Percentiles rank a stretch among this genome's conserved stretches.
Evolutionary conservation across 805 yeast species (phyloP).

Genomic region (Lipomyces orientalis): DNA sequence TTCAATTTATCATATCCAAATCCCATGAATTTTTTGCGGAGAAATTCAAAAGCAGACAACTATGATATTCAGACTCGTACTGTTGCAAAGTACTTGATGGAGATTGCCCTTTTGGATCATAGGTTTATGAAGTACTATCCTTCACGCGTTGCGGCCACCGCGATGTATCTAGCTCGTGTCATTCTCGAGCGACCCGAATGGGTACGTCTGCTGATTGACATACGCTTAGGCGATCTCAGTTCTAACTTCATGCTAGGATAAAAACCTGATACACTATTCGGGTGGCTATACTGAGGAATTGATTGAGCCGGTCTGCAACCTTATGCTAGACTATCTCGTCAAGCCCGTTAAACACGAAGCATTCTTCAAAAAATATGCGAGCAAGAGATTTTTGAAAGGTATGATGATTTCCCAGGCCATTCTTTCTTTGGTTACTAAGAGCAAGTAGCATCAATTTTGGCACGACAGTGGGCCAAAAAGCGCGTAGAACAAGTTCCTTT

Average conservation of each 20-base stretch:
- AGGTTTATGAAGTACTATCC: slow-evolving; percentile 86
- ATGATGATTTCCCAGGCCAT: neutral
- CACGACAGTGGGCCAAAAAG: slow-evolving; percentile 47
- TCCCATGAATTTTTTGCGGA: slow-evolving; percentile 92
- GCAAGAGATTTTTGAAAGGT: slow-evolving; percentile 79
- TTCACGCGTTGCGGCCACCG: slow-evolving; percentile 95
- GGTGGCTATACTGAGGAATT: slow-evolving; percentile 85
- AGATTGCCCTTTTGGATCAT: slow-evolving; percentile 88
- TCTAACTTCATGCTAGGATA: slow-evolving; percentile 62
- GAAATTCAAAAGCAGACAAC: slow-evolving; percentile 95
- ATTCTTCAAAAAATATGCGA: slow-evolving; percentile 90
- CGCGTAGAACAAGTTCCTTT: slow-evolving; percentile 23
- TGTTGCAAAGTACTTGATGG: slow-evolving; percentile 88
- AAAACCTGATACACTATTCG: slow-evolving; percentile 84
- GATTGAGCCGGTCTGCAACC: slow-evolving; percentile 70
- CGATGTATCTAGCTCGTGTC: slow-evolving; percentile 81
- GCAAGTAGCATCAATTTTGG: slow-evolving; percentile 44
- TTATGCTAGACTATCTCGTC: slow-evolving; percentile 69
- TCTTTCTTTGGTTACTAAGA: slow-evolving; percentile 41
- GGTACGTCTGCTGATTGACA: slow-evolving; percentile 15
- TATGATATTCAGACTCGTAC: slow-evolving; percentile 94
- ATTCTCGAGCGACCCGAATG: slow-evolving; percentile 64
- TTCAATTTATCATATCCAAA: slow-evolving; percentile 98
- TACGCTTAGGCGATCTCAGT: neutral
- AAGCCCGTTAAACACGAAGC: slow-evolving; percentile 89